These are phyloP conservation scores for Asterophora lycoperdoides DNA, from an alignment of 768 basidiomycete species.

Conservation along the genomic window DNA sequence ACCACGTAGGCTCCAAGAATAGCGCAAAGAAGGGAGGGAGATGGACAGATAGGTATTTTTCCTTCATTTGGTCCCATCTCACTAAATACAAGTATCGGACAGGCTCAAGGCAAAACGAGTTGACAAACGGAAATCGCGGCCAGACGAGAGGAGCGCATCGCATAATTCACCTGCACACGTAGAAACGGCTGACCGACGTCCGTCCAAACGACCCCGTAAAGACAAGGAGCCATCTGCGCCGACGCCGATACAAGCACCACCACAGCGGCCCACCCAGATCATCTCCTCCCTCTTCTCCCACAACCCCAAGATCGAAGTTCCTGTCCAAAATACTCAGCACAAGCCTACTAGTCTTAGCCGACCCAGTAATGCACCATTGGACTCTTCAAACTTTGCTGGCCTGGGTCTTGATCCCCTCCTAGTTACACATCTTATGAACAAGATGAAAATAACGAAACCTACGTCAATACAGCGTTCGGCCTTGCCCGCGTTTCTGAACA, in stretches of 20 bases:
- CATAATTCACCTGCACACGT: conserved; percentile 16
- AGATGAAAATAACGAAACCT: conserved; percentile 80
- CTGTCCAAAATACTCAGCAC: conserved; percentile 21
- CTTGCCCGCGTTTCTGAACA: conserved; percentile 48
- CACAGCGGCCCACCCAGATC: conserved; percentile 46
- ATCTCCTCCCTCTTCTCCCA: conserved; percentile 89
- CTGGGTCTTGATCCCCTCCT: conserved; percentile 83
- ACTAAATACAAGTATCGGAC: conserved; percentile 12
- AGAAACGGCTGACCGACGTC: conserved; percentile 29
- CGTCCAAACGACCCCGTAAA: conserved; percentile 41
- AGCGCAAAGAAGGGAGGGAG: conserved; percentile 53
- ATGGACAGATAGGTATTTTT: conserved; percentile 72
- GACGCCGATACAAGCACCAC: conserved; percentile 21
- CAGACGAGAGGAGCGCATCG: conserved; percentile 27
- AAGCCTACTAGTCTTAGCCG: conserved; percentile 29
- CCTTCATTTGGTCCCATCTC: conserved; percentile 6
- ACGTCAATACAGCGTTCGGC: conserved; percentile 86
- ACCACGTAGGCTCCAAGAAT: conserved; percentile 22
- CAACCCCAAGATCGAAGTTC: conserved; percentile 64
- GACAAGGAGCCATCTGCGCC: conserved; percentile 19
- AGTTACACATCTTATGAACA: conserved; percentile 67
- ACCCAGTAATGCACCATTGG: conserved; percentile 85
- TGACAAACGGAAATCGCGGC: conserved; percentile 52
- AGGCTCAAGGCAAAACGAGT: conserved; percentile 76
- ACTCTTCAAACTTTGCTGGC: conserved; percentile 74